phyloP scores from a whole-genome alignment of 2,329 filamentous ascomycete genomes.

The Chaetomiaceae sp. region DNA sequence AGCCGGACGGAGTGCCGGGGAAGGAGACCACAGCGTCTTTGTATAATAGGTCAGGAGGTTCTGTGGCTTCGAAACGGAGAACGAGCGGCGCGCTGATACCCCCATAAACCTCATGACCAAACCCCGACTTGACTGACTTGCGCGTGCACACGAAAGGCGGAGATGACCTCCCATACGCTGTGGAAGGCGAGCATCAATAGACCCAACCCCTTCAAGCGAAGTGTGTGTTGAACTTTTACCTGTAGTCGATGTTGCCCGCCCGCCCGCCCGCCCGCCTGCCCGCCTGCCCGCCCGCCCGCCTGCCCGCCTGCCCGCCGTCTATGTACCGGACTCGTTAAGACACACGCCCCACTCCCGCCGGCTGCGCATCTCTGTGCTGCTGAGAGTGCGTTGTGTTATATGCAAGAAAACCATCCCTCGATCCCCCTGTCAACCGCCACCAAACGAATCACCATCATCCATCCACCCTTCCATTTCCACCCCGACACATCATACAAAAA shows the following conservation, averaged over 20 bases:
- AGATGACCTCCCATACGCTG: not conserved
- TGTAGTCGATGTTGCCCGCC: too few relatives aligned
- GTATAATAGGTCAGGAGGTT: too few relatives aligned
- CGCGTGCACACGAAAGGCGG: too few relatives aligned
- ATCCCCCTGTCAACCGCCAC: not conserved
- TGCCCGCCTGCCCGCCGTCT: slow-evolving; percentile 6
- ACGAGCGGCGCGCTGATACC: slow-evolving; percentile 6
- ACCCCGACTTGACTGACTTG: too few relatives aligned
- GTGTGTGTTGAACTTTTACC: too few relatives aligned
- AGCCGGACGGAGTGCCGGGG: not conserved
- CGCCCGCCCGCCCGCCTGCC: too few relatives aligned
- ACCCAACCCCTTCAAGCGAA: too few relatives aligned
- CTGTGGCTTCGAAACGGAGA: slow-evolving; percentile 5
- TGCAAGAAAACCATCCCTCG: too few relatives aligned
- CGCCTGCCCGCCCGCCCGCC: too few relatives aligned
- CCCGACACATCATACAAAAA: slow-evolving; percentile 2
- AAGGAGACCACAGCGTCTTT: not conserved
- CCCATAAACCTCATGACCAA: too few relatives aligned
- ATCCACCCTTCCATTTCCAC: too few relatives aligned
- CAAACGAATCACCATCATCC: not conserved
- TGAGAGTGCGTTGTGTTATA: too few relatives aligned
- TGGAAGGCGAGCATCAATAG: not conserved
- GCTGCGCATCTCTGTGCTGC: not conserved
- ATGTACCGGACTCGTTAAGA: not conserved
- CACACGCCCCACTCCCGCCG: not conserved